Conservation (phyloP, 2,329 filamentous ascomycete genomes). For the Stagonosporopsis vannaccii region DNA sequence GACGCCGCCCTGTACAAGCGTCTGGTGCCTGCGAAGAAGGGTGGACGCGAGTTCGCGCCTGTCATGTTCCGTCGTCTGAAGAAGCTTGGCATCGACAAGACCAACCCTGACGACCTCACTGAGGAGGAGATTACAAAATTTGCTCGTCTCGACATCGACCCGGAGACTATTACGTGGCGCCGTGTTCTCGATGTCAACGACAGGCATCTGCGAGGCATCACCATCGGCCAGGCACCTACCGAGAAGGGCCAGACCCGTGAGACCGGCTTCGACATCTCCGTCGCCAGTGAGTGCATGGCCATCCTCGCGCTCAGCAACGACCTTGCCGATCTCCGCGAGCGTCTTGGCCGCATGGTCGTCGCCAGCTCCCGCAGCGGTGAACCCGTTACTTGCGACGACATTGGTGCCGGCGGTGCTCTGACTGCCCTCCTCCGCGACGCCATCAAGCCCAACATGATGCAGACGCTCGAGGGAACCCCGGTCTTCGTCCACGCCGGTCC, state of each 20-base stretch:
- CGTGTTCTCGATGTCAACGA: conserved; percentile 98
- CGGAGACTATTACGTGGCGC: conserved; percentile 95
- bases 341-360: conserved; percentile 94
- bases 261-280: conserved; percentile 97
- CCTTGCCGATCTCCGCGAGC: conserved; percentile 87
- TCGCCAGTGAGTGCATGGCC: conserved; percentile 98
- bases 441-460: conserved; percentile 99
- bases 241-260: conserved; percentile 88
- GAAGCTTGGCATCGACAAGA: conserved; percentile 96
- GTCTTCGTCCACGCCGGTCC: conserved; percentile 98
- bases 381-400: conserved; percentile 93
- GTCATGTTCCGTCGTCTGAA: conserved; percentile 93
- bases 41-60: conserved; percentile 83
- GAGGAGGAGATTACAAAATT: conserved; percentile 88
- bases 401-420: conserved; percentile 89
- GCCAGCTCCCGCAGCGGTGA: conserved; percentile 85
- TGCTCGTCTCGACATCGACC: conserved; percentile 94
- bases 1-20: conserved; percentile 86
- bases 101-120: conserved; percentile 87
- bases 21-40: conserved; percentile 88
- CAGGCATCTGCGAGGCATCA: conserved; percentile 87
- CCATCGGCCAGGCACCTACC: conserved; percentile 84
- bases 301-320: conserved; percentile 92
- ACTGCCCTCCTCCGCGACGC: conserved; percentile 97
- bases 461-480: conserved; percentile 94